phyloP scores from a whole-genome alignment of 139 green algal species.

The Closterium sp. region DNA sequence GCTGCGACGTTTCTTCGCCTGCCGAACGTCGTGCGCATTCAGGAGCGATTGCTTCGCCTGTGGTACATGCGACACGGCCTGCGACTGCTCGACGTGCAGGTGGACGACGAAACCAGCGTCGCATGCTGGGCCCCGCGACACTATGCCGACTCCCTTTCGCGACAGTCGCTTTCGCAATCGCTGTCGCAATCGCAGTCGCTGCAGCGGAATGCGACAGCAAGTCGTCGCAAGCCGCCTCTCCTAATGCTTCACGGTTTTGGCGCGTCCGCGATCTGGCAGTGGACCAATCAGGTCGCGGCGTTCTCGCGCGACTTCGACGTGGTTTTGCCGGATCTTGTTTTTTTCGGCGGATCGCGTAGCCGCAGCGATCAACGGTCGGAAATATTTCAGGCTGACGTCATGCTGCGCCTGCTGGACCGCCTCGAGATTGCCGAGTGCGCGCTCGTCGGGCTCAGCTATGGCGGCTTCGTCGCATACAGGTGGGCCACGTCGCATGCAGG shows the following conservation, averaged over 20 bases:
- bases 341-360: conserved; percentile 19
- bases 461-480: conserved; percentile 36
- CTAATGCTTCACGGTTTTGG: conserved; percentile 34
- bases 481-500: background rate
- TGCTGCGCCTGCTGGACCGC: conserved; percentile 12
- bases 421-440: conserved; percentile 8
- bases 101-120: background rate
- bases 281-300: conserved; percentile 11
- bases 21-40: background rate
- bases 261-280: conserved; percentile 30
- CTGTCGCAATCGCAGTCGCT: background rate
- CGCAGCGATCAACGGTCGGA: conserved; percentile 17
- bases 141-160: background rate
- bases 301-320: conserved; percentile 24
- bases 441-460: conserved; percentile 32
- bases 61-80: conserved; percentile 1
- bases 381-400: conserved; percentile 24
- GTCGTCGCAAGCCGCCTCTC: conserved; percentile 6
- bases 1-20: too few relatives aligned
- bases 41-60: background rate
- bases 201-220: background rate
- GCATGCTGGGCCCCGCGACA: background rate
- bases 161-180: background rate
- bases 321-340: conserved; percentile 20
- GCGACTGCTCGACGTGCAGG: background rate